Evolutionary conservation across 2,329 filamentous ascomycete genomes (phyloP), one percentile per base, ranked within the genome.

Genomic region (Cercospora sojina): DNA sequence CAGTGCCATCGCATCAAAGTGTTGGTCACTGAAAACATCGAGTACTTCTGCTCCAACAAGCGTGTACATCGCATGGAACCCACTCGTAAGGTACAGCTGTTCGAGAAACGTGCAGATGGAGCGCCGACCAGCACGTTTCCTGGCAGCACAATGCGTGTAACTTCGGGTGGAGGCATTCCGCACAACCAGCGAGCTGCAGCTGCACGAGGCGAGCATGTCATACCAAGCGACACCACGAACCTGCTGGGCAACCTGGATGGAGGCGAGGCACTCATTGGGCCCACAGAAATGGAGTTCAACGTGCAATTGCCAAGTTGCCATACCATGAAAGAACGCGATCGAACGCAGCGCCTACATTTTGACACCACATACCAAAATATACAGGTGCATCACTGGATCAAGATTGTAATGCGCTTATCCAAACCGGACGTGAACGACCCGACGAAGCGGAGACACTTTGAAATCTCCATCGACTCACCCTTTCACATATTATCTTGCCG

Each of bases 331-430:
- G 87, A 90, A 23, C 90, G 89, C 73, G 89, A 93, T 74, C 84
- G 85, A 69, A 75, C 78, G 27, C 84, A 87, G 66, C 86, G 87
- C 67, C 80, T 97, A 66, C 90, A 97, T 77, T 94, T 94, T 62
- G 93, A 97, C 76, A 96, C 92, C 63, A 96, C 92, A 65, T 97
- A 94, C 84, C 91, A 92, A 75, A 96, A 96, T 69, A 94, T 96
- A 61, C 92, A 95, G 74, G 93, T 97, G 62, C 92, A 92, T 77
- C 93, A 97, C 77, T 97, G 93, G 93, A 96, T 97, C 78, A 97
- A 97, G 91, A 92, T 97, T 75, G 92, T 97, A 68, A 91, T 97
- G 88, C 90, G 93, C 61, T 89, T 97, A 56, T 97, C 93, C 31
- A 92, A 92, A 73, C 83, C 90, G 13, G 93, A 97, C 73, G 86